Conservation (phyloP, 2,329 filamentous ascomycete genomes). For the Immersiporthe knoxdaviesiana region DNA sequence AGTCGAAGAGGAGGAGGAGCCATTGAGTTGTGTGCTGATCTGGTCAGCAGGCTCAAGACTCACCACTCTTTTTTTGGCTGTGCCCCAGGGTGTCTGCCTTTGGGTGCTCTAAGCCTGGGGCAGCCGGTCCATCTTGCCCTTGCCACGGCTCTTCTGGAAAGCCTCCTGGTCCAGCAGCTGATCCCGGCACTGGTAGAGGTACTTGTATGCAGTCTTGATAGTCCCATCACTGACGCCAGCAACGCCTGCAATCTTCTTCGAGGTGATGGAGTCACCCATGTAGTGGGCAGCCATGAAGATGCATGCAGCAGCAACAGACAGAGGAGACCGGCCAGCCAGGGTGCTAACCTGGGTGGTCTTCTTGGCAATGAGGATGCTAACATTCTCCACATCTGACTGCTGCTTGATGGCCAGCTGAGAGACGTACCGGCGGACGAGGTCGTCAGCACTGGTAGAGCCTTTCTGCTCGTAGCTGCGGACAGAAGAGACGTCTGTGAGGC, state of each 20-base stretch:
- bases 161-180: slow-evolving; percentile 27
- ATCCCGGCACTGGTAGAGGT: slow-evolving; percentile 66
- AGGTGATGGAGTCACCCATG: slow-evolving; percentile 75
- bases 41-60: slow-evolving; percentile 3
- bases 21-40: not conserved
- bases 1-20: not conserved
- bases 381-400: slow-evolving; percentile 74
- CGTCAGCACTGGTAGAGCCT: slow-evolving; percentile 76
- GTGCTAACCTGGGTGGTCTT: slow-evolving; percentile 77
- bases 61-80: not conserved
- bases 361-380: slow-evolving; percentile 77
- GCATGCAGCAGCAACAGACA: slow-evolving; percentile 91
- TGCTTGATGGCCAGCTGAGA: slow-evolving; percentile 76
- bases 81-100: not conserved
- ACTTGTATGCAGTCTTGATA: slow-evolving; percentile 93
- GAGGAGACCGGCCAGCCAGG: slow-evolving; percentile 87
- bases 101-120: slow-evolving; percentile 48
- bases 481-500: slow-evolving; percentile 56
- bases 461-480: slow-evolving; percentile 74
- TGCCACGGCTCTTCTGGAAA: slow-evolving; percentile 46
- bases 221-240: slow-evolving; percentile 95
- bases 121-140: slow-evolving; percentile 71
- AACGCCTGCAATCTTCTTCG: slow-evolving; percentile 84
- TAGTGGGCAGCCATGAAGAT: slow-evolving; percentile 95
- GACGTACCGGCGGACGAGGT: slow-evolving; percentile 89